Evolutionary conservation across 2,329 filamentous ascomycete species (phyloP), one percentile per base, ranked within the genome.

Genomic region (Shiraia sp.): DNA sequence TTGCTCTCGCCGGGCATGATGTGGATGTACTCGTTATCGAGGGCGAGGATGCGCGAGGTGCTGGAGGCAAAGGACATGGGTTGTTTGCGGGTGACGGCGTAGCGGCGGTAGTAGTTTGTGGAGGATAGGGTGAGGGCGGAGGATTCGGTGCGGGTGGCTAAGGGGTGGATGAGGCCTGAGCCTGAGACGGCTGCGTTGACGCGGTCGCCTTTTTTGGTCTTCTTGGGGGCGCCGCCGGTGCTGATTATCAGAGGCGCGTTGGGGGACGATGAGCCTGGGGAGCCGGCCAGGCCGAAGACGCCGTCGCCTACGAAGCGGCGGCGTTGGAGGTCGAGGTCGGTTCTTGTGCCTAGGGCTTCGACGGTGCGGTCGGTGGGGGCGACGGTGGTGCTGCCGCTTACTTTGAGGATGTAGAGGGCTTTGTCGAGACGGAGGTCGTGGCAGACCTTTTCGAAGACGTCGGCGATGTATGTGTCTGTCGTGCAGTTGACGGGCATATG

Each of bases 1-100:
- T 60, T 53, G 0, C 59, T 59, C 17, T 73, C 72, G 5, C 71
- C 71, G 2, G 88, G 87, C 79, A 90, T 86, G 57, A 95, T 90
- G 68, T 92, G 88, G 48, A 95, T 82, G 66, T 91, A 93, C 65
- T 95, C 89, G 45, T 87, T 87, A 57, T 92, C 88, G 52, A 95
- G 88, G 32, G 87, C 83, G 29, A 93, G 74, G 8, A 89, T 81
- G 43, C 87, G 82, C 56, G 90, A 86, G 46, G 88, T 87, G 59
- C 86, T 80, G 3, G 82, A 84, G 29, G 88, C 84, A 57, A 93
- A 86, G 16, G 87, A 83, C 79, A 93, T 89, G 7, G 87, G 85
- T 68, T 91, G 87, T 69, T 90, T 89, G 50, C 88, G 83, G 74
- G 86, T 87, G 12, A 95, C 88, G 10, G 82, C 83, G 69, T 90